Conservation (phyloP, 306 rosid species). For the Mucuna pruriens region DNA sequence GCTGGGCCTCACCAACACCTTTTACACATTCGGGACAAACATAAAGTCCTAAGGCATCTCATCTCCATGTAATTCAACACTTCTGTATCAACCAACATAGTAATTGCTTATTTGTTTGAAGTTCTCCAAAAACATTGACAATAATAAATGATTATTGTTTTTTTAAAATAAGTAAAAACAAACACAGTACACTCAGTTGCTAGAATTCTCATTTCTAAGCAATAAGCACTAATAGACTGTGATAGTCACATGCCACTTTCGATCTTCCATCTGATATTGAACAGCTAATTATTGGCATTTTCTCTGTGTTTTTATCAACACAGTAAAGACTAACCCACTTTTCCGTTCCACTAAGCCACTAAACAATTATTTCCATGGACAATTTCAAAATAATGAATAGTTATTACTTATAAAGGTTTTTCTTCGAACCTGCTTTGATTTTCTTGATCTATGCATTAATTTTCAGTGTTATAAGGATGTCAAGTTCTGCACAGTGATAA, state of each 20-base stretch:
- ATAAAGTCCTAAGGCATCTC: not conserved
- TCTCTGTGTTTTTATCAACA: not conserved
- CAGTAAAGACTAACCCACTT: not conserved
- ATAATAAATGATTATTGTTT: not conserved
- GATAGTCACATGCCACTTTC: slow-evolving; percentile 1
- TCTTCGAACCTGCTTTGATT: not conserved
- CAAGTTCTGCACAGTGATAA: not conserved
- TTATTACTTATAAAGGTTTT: not conserved
- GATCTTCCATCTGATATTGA: not conserved
- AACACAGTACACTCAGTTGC: not conserved
- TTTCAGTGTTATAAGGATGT: not conserved
- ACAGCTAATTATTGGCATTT: not conserved
- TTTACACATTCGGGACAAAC: slow-evolving; percentile 27
- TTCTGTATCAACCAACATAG: not conserved
- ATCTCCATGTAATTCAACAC: slow-evolving; percentile 9
- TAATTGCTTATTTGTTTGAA: not conserved
- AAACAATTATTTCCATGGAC: not conserved
- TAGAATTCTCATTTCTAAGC: not conserved
- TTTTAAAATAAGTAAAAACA: not conserved
- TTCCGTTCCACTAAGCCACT: not conserved
- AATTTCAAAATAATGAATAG: not conserved
- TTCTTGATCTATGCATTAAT: not conserved
- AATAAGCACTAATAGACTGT: not conserved
- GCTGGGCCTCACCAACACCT: slow-evolving; percentile 24
- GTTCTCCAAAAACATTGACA: not conserved